phyloP scores from a whole-genome alignment of 225 moss, liverwort and hornwort species.

The Pseudoscleropodium purum region DNA sequence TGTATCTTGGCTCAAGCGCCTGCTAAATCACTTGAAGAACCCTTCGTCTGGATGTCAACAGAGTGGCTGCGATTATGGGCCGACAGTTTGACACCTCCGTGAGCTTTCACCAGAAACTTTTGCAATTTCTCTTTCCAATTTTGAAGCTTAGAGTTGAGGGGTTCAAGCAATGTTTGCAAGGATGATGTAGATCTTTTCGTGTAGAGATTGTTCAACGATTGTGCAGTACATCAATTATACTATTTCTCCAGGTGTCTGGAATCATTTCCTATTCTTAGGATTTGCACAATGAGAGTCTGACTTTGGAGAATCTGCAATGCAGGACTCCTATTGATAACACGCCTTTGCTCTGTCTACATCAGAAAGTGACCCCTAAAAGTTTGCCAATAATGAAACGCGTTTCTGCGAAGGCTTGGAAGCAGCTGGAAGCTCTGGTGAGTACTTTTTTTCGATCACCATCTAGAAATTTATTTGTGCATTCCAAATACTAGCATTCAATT shows the following conservation, averaged over 20 bases:
- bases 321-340: conserved; percentile 66
- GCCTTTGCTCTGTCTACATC: conserved; percentile 70
- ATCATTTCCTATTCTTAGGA: background rate
- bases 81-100: conserved; percentile 82
- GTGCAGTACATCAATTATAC: background rate
- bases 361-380: conserved; percentile 63
- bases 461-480: background rate
- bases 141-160: background rate
- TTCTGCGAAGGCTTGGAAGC: conserved; percentile 68
- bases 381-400: conserved; percentile 77
- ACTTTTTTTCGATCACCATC: background rate
- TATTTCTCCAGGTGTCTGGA: background rate
- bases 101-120: conserved; percentile 1
- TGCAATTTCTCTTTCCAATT: background rate
- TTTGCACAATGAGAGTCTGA: conserved; percentile 5
- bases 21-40: conserved; percentile 60
- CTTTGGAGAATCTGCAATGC: conserved; percentile 18
- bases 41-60: conserved; percentile 74
- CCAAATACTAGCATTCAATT: background rate
- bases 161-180: background rate
- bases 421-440: conserved; percentile 63
- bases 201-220: background rate
- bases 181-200: background rate
- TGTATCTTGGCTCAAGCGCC: conserved; percentile 51
- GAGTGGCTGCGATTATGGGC: conserved; percentile 97